Percentiles rank a stretch among this genome's conserved stretches.
Conservation (phyloP, 441 rosid species). For the Viola pubescens region DNA sequence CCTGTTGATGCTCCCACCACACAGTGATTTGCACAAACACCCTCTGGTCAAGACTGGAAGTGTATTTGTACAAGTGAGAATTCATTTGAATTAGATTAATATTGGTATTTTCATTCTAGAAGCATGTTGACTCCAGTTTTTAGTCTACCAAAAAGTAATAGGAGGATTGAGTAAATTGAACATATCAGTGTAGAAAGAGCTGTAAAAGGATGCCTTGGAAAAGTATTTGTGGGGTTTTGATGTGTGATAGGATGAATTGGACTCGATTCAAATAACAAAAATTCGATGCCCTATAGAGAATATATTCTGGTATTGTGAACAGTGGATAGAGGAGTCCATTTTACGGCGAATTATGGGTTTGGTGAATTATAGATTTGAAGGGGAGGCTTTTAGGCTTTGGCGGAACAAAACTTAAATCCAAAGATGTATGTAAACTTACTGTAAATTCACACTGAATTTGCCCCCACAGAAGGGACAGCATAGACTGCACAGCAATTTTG, state of each 20-base stretch:
- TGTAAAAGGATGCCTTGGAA: no score
- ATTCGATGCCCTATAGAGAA: neutral
- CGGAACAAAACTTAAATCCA: no score
- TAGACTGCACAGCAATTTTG: neutral
- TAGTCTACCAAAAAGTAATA: neutral
- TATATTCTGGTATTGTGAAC: neutral
- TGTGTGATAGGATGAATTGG: no score
- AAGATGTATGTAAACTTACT: no score
- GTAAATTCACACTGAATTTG: no score
- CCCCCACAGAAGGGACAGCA: neutral
- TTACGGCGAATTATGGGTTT: no score
- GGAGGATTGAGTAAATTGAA: no score
- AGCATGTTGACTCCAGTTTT: neutral
- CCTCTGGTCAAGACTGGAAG: conserved; percentile 63
- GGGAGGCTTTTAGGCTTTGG: no score
- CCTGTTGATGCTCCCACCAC: conserved; percentile 70
- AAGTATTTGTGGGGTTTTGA: no score
- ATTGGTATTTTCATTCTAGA: neutral
- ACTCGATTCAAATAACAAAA: neutral
- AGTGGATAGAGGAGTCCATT: no score
- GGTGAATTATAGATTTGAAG: no score
- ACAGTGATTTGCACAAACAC: conserved; percentile 78
- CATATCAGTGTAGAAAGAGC: no score
- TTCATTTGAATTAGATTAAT: neutral
- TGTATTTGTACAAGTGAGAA: conserved; percentile 62